Evolutionary conservation across 768 basidiomycete genomes (phyloP).

Genomic region (Leccinum obscurum): DNA sequence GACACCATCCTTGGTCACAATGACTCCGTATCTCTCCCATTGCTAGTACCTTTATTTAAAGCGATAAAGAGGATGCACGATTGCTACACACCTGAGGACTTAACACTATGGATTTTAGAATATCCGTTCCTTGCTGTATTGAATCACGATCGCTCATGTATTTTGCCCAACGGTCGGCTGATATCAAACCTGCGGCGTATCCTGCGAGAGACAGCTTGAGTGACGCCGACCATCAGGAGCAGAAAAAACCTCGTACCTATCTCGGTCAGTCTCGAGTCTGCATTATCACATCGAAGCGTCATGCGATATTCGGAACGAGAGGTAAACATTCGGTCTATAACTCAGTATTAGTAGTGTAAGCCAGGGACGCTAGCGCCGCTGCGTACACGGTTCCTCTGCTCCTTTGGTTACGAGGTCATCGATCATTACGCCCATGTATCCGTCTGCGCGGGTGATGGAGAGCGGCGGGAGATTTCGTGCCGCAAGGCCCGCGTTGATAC

Average conservation of each 20-base stretch:
- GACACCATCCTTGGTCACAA: constrained; percentile 43
- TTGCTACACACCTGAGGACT: constrained; percentile 41
- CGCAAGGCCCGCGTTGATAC: constrained; percentile 81
- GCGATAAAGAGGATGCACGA: too few relatives aligned
- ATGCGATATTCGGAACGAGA: constrained; percentile 89
- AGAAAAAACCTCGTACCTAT: constrained; percentile 47
- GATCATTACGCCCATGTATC: constrained; percentile 87
- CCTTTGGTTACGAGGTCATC: constrained; percentile 89
- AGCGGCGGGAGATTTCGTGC: constrained; percentile 58
- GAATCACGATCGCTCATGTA: too few relatives aligned
- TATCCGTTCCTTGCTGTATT: constrained; percentile 24
- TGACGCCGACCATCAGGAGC: neutral
- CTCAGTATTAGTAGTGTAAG: neutral
- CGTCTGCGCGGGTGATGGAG: constrained; percentile 77
- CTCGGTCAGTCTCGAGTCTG: constrained; percentile 78
- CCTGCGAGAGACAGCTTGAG: neutral
- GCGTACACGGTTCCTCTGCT: constrained; percentile 84
- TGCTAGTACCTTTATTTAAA: constrained; percentile 27
- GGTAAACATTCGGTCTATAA: constrained; percentile 91
- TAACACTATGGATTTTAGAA: constrained; percentile 36
- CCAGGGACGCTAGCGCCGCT: neutral
- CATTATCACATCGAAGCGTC: constrained; percentile 86
- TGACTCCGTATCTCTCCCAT: constrained; percentile 45
- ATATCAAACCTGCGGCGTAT: too few relatives aligned
- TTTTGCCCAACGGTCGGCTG: too few relatives aligned